Conservation (phyloP, 306 rosid species). For the Comarum palustre region DNA sequence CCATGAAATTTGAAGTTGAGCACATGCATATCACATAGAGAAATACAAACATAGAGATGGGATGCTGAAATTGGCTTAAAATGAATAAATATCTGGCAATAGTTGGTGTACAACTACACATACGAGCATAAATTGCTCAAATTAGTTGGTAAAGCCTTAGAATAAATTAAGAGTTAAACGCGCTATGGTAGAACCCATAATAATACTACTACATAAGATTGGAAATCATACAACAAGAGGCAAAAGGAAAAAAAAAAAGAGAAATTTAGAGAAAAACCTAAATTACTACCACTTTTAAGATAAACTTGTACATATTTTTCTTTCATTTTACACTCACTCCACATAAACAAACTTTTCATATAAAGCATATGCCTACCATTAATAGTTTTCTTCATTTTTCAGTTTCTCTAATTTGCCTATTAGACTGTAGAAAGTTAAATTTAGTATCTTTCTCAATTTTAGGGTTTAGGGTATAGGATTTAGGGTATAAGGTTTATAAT, state of each 20-base stretch:
- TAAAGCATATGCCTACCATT: no score
- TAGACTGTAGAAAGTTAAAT: no score
- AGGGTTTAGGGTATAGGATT: no score
- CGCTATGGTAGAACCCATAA: neutral
- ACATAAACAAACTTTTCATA: no score
- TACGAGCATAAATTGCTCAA: neutral
- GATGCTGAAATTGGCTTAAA: neutral
- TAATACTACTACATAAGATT: constrained; percentile 1
- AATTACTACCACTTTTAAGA: no score
- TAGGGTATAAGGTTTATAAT: no score
- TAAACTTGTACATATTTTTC: no score
- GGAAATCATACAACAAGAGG: neutral
- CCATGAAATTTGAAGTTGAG: constrained; percentile 11
- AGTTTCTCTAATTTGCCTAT: no score
- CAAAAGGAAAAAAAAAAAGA: neutral
- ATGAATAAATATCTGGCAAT: neutral
- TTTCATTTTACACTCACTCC: no score
- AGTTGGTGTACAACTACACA: neutral
- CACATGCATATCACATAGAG: neutral
- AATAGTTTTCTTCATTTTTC: no score
- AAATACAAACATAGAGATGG: neutral
- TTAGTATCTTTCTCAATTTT: no score
- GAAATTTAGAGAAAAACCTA: no score
- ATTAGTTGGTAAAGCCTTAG: neutral
- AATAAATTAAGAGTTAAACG: neutral